A percentile compares a stretch with the other conserved stretches of the same genome.
Evolutionary conservation across 495 filamentous ascomycete genomes (phyloP).

Genomic region (Hypoxylon perforatum): DNA sequence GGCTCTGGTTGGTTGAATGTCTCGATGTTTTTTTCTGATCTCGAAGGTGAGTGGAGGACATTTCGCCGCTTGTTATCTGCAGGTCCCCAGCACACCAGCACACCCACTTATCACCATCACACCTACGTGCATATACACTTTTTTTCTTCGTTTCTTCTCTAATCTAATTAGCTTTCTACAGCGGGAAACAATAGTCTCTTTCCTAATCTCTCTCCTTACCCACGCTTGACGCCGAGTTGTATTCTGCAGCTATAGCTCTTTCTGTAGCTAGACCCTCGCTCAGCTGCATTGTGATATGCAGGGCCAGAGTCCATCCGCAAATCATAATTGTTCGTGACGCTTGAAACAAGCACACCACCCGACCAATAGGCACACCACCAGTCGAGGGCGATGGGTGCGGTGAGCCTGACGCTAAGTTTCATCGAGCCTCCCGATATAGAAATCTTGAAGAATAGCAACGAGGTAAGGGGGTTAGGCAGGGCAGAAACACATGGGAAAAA

Average conservation of each 20-base stretch:
- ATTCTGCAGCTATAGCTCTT: background rate
- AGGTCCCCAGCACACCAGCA: conserved; percentile 29
- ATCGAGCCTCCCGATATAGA: conserved; percentile 31
- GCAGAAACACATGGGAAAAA: no score
- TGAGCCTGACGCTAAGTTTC: conserved; percentile 37
- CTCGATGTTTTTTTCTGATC: conserved; percentile 18
- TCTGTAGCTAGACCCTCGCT: background rate
- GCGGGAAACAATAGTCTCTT: conserved; percentile 11
- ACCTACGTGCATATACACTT: conserved; percentile 1
- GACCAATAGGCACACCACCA: conserved; percentile 23
- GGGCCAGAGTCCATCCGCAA: conserved; percentile 16
- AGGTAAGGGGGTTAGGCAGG: no score
- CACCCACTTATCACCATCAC: conserved; percentile 25
- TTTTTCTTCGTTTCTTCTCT: no score
- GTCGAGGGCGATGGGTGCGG: conserved; percentile 15
- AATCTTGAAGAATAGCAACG: conserved; percentile 19
- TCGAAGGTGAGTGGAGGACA: conserved; percentile 1
- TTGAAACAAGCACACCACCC: conserved; percentile 28
- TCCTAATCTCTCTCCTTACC: background rate
- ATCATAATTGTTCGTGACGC: conserved; percentile 15
- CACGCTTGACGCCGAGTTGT: background rate
- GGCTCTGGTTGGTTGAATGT: conserved; percentile 23
- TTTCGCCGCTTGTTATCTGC: conserved; percentile 20
- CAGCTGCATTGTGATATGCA: conserved; percentile 31
- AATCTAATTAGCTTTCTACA: conserved; percentile 6